Percentiles rank a stretch among this genome's conserved stretches.
Conservation (phyloP, 257 asterid genomes). For the Solanum sitiens region DNA sequence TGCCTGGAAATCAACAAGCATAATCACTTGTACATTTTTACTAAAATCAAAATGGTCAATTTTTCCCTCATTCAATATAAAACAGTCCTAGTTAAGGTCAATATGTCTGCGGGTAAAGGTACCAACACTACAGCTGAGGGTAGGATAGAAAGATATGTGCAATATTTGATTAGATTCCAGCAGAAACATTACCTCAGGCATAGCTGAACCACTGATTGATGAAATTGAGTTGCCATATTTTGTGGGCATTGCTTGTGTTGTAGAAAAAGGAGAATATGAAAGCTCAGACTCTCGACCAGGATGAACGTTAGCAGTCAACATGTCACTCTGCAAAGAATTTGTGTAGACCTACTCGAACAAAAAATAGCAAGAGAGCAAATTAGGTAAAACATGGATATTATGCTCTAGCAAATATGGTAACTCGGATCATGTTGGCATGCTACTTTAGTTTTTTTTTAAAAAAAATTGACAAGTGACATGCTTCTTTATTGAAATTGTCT, state of each 20-base stretch:
- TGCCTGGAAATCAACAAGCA: neutral
- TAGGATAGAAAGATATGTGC: neutral
- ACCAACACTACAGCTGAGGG: neutral
- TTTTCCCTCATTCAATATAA: neutral
- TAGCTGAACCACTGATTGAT: conserved; percentile 39
- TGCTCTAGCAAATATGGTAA: neutral
- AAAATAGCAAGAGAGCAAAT: neutral
- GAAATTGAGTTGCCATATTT: conserved; percentile 53
- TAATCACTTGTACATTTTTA: neutral
- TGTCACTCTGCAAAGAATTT: conserved; percentile 43
- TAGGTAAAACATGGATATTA: neutral
- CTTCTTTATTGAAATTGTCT: neutral
- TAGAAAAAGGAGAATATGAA: conserved; percentile 47
- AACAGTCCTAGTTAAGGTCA: neutral
- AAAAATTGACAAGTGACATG: neutral
- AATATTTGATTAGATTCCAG: neutral
- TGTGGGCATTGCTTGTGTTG: conserved; percentile 40
- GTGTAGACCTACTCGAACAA: conserved; percentile 36
- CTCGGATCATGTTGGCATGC: neutral
- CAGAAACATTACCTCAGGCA: conserved; percentile 48
- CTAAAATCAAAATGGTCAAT: neutral
- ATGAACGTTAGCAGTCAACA: conserved; percentile 47
- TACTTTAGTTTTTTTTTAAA: neutral
- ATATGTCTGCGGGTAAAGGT: neutral
- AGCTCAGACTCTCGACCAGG: conserved; percentile 65